These are phyloP conservation scores for Russula sp. DNA, from an alignment of 768 basidiomycete genomes.

Conservation along the genomic window DNA sequence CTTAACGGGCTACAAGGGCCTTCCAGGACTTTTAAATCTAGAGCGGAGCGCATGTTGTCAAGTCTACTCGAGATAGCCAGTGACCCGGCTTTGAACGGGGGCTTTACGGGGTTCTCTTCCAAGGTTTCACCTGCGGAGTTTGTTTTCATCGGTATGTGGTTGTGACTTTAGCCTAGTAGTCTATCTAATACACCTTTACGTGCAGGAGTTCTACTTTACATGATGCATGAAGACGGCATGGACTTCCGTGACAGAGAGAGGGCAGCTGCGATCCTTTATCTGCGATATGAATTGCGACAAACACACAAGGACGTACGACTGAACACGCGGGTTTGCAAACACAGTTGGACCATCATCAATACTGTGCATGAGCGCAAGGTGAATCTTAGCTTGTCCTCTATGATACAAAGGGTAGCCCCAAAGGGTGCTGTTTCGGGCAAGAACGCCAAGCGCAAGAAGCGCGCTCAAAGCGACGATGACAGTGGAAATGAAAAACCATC, in stretches of 20 bases:
- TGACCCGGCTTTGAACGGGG: slow-evolving; percentile 30
- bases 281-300: slow-evolving; percentile 50
- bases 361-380: slow-evolving; percentile 27
- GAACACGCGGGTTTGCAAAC: slow-evolving; percentile 47
- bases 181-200: not conserved
- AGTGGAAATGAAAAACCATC: not conserved
- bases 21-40: slow-evolving; percentile 39
- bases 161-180: not conserved
- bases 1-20: slow-evolving; percentile 34
- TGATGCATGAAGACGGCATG: slow-evolving; percentile 35
- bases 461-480: slow-evolving; percentile 29
- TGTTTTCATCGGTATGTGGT: slow-evolving; percentile 63
- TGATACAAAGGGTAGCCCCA: slow-evolving; percentile 1
- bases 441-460: slow-evolving; percentile 29
- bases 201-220: slow-evolving; percentile 61
- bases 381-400: slow-evolving; percentile 15
- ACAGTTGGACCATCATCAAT: slow-evolving; percentile 52
- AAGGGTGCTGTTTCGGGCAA: slow-evolving; percentile 12
- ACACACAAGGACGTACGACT: slow-evolving; percentile 58
- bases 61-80: slow-evolving; percentile 49
- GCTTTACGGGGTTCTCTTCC: slow-evolving; percentile 35
- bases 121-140: slow-evolving; percentile 71
- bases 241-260: slow-evolving; percentile 35
- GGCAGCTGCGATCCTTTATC: slow-evolving; percentile 47
- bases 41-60: slow-evolving; percentile 46